Conservation (phyloP, 371 early-diverging fungal species). For the Syncephalis fuscata region DNA sequence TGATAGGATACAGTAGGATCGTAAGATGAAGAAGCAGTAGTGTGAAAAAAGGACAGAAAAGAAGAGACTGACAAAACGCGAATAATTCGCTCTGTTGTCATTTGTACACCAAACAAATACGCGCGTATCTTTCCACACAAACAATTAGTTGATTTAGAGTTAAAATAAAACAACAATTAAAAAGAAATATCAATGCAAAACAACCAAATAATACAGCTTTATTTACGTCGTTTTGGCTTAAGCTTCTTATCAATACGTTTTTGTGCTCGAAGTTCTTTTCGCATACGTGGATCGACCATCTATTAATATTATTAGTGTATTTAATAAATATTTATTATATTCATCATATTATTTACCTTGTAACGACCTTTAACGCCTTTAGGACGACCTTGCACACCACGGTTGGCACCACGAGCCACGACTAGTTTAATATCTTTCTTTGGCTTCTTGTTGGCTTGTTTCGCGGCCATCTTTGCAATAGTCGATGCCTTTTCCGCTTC, state of each 20-base stretch:
- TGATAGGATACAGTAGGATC: no score
- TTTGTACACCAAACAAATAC: no score
- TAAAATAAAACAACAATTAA: no score
- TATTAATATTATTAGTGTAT: constrained; percentile 11
- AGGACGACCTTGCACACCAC: constrained; percentile 84
- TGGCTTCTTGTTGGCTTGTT: constrained; percentile 44
- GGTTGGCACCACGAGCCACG: constrained; percentile 77
- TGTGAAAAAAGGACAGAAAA: no score
- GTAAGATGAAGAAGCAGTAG: no score
- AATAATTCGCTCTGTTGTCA: no score
- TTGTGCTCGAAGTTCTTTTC: constrained; percentile 76
- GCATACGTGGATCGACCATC: constrained; percentile 92
- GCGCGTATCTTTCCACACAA: no score
- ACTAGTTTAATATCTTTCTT: constrained; percentile 70
- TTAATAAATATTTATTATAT: background rate
- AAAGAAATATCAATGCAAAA: no score
- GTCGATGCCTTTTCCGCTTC: constrained; percentile 73
- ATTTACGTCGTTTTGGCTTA: constrained; percentile 15
- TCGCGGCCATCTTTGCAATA: constrained; percentile 58
- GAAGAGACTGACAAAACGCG: no score
- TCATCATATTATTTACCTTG: constrained; percentile 18
- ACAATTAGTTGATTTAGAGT: no score
- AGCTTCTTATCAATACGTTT: constrained; percentile 51
- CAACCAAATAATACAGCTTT: no score
- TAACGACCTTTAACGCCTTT: constrained; percentile 92